phyloP scores from a whole-genome alignment of 1,139 yeast genomes.

The Sugiyamaella pinicola region DNA sequence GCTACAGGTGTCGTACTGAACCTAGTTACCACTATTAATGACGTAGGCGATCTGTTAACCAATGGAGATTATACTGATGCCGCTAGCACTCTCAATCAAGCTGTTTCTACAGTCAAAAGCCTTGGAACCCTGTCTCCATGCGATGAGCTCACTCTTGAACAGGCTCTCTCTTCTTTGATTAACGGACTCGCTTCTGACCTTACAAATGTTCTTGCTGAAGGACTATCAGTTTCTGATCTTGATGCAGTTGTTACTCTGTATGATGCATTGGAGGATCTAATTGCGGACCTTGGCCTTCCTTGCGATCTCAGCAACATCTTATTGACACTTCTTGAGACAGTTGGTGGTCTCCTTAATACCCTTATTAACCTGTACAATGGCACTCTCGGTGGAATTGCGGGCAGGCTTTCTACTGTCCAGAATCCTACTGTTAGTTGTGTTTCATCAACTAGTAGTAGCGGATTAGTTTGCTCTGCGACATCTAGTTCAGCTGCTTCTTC shows the following conservation, averaged over 20 bases:
- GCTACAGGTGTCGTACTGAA: slow-evolving; percentile 5
- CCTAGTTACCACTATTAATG: slow-evolving; percentile 6
- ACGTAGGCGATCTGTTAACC: slow-evolving; percentile 3
- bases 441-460: background rate
- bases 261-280: slow-evolving; percentile 1
- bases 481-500: background rate
- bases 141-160: slow-evolving; percentile 11
- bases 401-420: slow-evolving; percentile 7
- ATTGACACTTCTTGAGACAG: too few species aligned
- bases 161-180: slow-evolving; percentile 8
- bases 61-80: slow-evolving; percentile 4
- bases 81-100: background rate
- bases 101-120: slow-evolving; percentile 1
- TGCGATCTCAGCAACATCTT: too few species aligned
- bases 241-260: slow-evolving; percentile 12
- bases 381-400: slow-evolving; percentile 12
- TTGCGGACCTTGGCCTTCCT: slow-evolving; percentile 8
- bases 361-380: slow-evolving; percentile 5
- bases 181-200: slow-evolving; percentile 12
- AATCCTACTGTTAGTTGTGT: slow-evolving; percentile 8
- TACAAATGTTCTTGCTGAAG: slow-evolving; percentile 4
- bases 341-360: background rate
- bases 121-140: slow-evolving; percentile 17
- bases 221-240: slow-evolving; percentile 10
- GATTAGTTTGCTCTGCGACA: slow-evolving; percentile 3